phyloP scores from a whole-genome alignment of 179 eudicot genomes.

The Monotropa hypopitys region DNA sequence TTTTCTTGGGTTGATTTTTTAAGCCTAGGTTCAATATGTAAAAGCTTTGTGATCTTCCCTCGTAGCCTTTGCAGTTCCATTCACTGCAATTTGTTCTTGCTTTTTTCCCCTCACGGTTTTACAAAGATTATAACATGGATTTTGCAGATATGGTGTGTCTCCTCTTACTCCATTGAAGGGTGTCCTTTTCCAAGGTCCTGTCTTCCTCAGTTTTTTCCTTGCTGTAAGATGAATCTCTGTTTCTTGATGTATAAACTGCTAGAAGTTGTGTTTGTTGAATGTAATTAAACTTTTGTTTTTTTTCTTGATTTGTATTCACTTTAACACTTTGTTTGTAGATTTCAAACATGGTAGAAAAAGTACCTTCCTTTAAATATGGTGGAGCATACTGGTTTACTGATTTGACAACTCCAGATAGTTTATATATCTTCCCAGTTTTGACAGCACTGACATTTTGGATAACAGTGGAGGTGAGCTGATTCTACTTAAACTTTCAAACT shows the following conservation, averaged over 20 bases:
- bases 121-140: not conserved
- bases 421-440: constrained; percentile 61
- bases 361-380: constrained; percentile 73
- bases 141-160: constrained; percentile 66
- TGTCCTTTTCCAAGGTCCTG: constrained; percentile 58
- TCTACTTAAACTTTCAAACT: not conserved
- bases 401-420: constrained; percentile 70
- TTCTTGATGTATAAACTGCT: not conserved
- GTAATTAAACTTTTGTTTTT: not conserved
- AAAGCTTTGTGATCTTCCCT: not conserved
- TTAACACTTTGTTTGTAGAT: constrained; percentile 29
- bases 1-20: not conserved
- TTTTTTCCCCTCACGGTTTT: not conserved
- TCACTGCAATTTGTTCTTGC: not conserved
- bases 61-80: not conserved
- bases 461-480: constrained; percentile 59
- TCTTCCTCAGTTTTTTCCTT: constrained; percentile 71
- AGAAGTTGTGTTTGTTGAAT: not conserved
- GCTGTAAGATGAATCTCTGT: constrained; percentile 49
- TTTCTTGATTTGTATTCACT: constrained; percentile 1
- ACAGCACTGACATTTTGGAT: constrained; percentile 57
- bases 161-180: constrained; percentile 77
- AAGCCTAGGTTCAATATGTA: not conserved
- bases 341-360: constrained; percentile 75
- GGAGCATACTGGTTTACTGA: constrained; percentile 86